Conservation (phyloP, 2,329 filamentous ascomycete genomes). For the Zasmidium citrigriseum region DNA sequence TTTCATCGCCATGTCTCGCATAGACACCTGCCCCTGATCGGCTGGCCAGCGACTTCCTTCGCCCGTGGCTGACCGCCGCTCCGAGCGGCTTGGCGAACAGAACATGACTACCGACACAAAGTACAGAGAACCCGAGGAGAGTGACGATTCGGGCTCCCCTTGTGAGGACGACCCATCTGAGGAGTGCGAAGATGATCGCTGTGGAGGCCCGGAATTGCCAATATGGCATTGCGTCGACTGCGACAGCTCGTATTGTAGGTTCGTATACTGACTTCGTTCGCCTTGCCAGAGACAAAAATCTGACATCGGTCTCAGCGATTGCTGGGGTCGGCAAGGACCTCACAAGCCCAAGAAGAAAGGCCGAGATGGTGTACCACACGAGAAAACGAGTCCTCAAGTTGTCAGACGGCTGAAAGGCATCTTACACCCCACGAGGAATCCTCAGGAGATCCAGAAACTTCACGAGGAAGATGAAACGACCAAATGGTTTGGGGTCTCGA, state of each 20-base stretch:
- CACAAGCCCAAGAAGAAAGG: constrained; percentile 37
- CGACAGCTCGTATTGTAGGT: constrained; percentile 37
- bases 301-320: constrained; percentile 24
- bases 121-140: constrained; percentile 6
- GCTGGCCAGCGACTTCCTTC: not conserved
- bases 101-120: constrained; percentile 8
- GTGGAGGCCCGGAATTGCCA: constrained; percentile 25
- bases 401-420: constrained; percentile 32
- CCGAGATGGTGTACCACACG: constrained; percentile 38
- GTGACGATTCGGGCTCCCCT: not conserved
- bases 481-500: constrained; percentile 42
- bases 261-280: constrained; percentile 5
- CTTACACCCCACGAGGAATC: constrained; percentile 29
- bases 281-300: not conserved
- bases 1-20: not conserved
- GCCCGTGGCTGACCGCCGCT: not conserved
- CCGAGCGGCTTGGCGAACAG: not conserved
- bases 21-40: not conserved
- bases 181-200: constrained; percentile 35
- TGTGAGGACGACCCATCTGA: constrained; percentile 25
- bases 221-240: constrained; percentile 37
- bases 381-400: constrained; percentile 36
- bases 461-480: constrained; percentile 40
- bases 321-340: constrained; percentile 35
- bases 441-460: constrained; percentile 35